Evolutionary conservation across 2,329 filamentous ascomycete species (phyloP).

Genomic region (Pseudogymnoascus sp.): DNA sequence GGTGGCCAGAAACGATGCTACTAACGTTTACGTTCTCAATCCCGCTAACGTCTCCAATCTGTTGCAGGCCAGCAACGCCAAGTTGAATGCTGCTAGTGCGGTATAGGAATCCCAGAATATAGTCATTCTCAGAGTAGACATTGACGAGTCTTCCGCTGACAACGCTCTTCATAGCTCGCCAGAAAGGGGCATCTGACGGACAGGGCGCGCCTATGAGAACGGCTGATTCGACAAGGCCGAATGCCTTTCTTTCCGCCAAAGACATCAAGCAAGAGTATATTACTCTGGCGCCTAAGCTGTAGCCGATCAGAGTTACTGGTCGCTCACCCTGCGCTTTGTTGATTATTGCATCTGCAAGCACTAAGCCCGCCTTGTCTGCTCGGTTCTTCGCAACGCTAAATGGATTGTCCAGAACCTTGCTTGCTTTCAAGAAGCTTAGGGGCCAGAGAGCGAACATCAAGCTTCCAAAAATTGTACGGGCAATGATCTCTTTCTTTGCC

Average conservation of each 20-base stretch:
- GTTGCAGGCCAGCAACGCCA: constrained; percentile 76
- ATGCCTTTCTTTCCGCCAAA: constrained; percentile 69
- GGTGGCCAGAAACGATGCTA: constrained; percentile 57
- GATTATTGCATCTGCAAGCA: constrained; percentile 74
- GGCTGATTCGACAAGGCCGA: constrained; percentile 75
- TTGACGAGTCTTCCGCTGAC: constrained; percentile 80
- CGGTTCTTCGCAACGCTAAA: constrained; percentile 69
- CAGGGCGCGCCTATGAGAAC: constrained; percentile 76
- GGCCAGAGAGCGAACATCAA: constrained; percentile 64
- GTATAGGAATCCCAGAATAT: constrained; percentile 80
- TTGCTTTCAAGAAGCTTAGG: constrained; percentile 55
- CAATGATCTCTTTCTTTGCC: constrained; percentile 59
- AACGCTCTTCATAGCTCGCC: constrained; percentile 68
- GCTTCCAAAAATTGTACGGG: constrained; percentile 54
- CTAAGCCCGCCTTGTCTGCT: constrained; percentile 70
- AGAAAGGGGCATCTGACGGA: constrained; percentile 62
- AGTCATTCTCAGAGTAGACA: constrained; percentile 80
- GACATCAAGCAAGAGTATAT: constrained; percentile 74
- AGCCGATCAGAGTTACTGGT: constrained; percentile 72
- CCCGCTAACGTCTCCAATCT: constrained; percentile 57
- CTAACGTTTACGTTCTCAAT: constrained; percentile 55
- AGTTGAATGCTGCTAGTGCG: constrained; percentile 73
- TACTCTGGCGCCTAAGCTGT: constrained; percentile 71
- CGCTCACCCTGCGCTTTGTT: constrained; percentile 76
- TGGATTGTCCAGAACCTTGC: constrained; percentile 68